phyloP scores from a whole-genome alignment of 2,329 filamentous ascomycete species.

The Sporothrix humicola region DNA sequence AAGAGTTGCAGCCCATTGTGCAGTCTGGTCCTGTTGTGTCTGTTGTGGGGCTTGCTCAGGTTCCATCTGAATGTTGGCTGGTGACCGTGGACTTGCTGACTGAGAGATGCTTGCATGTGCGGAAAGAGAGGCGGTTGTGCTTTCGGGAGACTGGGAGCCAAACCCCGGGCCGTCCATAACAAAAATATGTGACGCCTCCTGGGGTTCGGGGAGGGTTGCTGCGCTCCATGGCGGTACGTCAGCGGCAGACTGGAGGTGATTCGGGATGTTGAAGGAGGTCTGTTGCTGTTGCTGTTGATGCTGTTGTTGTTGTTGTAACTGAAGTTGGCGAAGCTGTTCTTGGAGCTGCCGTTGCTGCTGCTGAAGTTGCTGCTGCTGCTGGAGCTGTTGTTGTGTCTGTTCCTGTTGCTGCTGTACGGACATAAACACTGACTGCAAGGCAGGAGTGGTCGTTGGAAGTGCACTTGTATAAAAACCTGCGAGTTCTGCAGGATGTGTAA shows the following conservation, averaged over 20 bases:
- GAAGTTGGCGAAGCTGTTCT: conserved; percentile 16
- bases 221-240: conserved; percentile 54
- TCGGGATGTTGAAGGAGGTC: conserved; percentile 47
- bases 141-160: conserved; percentile 45
- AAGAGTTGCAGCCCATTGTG: conserved; percentile 19
- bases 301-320: conserved; percentile 15
- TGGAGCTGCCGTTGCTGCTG: neutral
- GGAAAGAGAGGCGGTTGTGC: conserved; percentile 35
- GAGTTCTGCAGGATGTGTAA: neutral
- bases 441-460: neutral
- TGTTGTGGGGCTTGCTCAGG: conserved; percentile 34
- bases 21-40: conserved; percentile 36
- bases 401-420: neutral
- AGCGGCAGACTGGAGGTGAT: conserved; percentile 46
- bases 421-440: conserved; percentile 3
- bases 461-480: neutral
- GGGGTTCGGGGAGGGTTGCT: conserved; percentile 45
- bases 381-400: conserved; percentile 18
- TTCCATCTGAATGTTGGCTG: conserved; percentile 41
- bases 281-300: conserved; percentile 43
- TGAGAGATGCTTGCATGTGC: conserved; percentile 37
- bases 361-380: conserved; percentile 7
- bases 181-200: conserved; percentile 43
- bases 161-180: conserved; percentile 48
- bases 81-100: conserved; percentile 45